A percentile compares a stretch with the other conserved stretches of the same genome.
phyloP scores from a whole-genome alignment of 805 yeast genomes.

The Nakazawaea ambrosiae region DNA sequence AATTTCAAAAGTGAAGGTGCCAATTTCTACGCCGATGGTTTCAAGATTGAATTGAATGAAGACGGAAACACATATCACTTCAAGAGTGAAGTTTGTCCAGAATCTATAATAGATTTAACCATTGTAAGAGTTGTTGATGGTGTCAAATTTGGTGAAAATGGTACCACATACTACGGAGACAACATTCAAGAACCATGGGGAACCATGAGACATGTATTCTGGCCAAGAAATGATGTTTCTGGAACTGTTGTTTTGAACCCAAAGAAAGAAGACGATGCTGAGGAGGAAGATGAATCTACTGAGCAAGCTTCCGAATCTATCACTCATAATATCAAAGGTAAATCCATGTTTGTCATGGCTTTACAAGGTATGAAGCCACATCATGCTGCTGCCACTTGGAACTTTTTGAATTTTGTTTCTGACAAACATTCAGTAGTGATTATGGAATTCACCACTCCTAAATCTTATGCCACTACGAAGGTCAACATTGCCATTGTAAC shows the following conservation, averaged over 20 bases:
- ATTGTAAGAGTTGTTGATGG: constrained; percentile 65
- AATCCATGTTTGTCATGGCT: constrained; percentile 89
- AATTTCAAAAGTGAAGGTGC: constrained; percentile 68
- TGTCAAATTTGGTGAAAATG: constrained; percentile 85
- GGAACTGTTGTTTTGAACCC: constrained; percentile 55
- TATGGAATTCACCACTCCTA: constrained; percentile 96
- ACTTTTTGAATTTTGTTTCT: constrained; percentile 84
- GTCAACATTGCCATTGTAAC: constrained; percentile 77
- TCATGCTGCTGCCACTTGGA: constrained; percentile 97
- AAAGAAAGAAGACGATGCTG: constrained; percentile 16
- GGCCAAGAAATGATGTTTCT: constrained; percentile 79
- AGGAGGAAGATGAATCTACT: constrained; percentile 17
- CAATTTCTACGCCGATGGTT: constrained; percentile 71
- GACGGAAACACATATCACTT: constrained; percentile 46
- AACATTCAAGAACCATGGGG: constrained; percentile 91
- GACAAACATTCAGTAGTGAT: constrained; percentile 64
- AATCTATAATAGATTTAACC: constrained; percentile 63
- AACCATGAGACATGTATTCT: constrained; percentile 88
- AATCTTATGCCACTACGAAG: constrained; percentile 73
- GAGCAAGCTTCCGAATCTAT: constrained; percentile 24
- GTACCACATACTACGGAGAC: constrained; percentile 81
- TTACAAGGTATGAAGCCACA: constrained; percentile 99
- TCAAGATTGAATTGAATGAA: constrained; percentile 54
- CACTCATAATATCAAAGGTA: constrained; percentile 29
- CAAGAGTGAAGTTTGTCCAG: constrained; percentile 59